Base-by-base conservation (phyloP, 2,329 filamentous ascomycete species). In the Stylonectria norvegica region DNA sequence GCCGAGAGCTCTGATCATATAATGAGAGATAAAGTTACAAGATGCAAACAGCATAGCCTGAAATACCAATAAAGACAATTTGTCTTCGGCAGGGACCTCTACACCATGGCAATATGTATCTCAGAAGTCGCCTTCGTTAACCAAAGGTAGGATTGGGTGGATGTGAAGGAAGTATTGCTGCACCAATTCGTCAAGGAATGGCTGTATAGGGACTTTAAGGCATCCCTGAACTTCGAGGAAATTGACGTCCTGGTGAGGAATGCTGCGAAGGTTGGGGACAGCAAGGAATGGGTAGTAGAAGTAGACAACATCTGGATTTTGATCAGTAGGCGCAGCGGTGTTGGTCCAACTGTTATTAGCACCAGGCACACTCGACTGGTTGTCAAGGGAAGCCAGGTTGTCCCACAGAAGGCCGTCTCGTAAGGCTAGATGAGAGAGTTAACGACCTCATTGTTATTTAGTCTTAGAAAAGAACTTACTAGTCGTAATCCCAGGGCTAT, bases 201-300 rank as follows among this genome's bases (percentile, higher is more conserved):
- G 18, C 32, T 43, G 43, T 7, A 15, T 29, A 5, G 50, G 52
- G 4, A 55, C 28, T 18, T 47, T 33, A 15, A 55, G 42, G 23
- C 52, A 52, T 8, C 48, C 44, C 17, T 19, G 17, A 20, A 39
- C 17, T 16, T 42, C 39, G 5, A 46, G 36, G 11, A 14, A 37
- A 14, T 4, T 23, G 16, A 17, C 17, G 17, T 36, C 29, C 47
- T 72, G 67, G 0, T 64, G 63, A 33, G 68, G 63, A 30, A 70
- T 60, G 29, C 59, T 61, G 29, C 45, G 39, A 5, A 56, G 39
- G 18, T 52, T 54, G 42, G 58, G 59, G 31, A 73, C 52, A 14
- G 56, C 58, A 10, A 71, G 52, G 35, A 70, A 71, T 2, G 70
- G 68, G 43, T 68, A 71, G 38, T 68, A 66, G 1, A 60, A 65